phyloP scores from a whole-genome alignment of 2,329 filamentous ascomycete genomes.

The Paramyrothecium roridum region DNA sequence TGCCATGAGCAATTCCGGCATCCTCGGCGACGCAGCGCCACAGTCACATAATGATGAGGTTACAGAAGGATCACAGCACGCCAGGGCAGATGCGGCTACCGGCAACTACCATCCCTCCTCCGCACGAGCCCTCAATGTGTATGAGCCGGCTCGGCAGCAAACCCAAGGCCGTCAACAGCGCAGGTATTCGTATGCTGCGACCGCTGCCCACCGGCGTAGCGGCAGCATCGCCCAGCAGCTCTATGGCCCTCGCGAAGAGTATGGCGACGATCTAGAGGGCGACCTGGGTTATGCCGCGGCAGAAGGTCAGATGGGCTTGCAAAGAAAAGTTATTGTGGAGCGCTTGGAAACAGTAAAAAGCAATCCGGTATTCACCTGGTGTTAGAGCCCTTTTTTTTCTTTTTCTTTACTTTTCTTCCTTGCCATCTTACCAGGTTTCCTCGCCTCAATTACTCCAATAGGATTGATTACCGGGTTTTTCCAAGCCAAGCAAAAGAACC shows the following conservation, averaged over 20 bases:
- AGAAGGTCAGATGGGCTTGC: conserved; percentile 87
- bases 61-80: background rate
- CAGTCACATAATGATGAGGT: background rate
- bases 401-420: background rate
- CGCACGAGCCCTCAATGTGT: conserved; percentile 37
- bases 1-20: conserved; percentile 15
- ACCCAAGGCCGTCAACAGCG: conserved; percentile 39
- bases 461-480: background rate
- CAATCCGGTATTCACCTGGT: conserved; percentile 97
- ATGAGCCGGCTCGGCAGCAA: conserved; percentile 41
- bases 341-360: conserved; percentile 92
- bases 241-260: conserved; percentile 52
- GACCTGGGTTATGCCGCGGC: conserved; percentile 94
- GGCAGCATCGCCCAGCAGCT: conserved; percentile 52
- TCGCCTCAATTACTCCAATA: background rate
- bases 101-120: conserved; percentile 25
- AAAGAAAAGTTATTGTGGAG: conserved; percentile 95
- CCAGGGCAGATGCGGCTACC: conserved; percentile 32
- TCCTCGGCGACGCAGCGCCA: conserved; percentile 7
- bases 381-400: conserved; percentile 46
- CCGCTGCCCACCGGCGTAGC: conserved; percentile 43
- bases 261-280: conserved; percentile 79
- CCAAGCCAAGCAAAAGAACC: conserved; percentile 1
- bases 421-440: background rate
- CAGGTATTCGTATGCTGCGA: conserved; percentile 51